Base-by-base conservation (phyloP, 1,139 yeast species). In the Blastobotrys persicus region DNA sequence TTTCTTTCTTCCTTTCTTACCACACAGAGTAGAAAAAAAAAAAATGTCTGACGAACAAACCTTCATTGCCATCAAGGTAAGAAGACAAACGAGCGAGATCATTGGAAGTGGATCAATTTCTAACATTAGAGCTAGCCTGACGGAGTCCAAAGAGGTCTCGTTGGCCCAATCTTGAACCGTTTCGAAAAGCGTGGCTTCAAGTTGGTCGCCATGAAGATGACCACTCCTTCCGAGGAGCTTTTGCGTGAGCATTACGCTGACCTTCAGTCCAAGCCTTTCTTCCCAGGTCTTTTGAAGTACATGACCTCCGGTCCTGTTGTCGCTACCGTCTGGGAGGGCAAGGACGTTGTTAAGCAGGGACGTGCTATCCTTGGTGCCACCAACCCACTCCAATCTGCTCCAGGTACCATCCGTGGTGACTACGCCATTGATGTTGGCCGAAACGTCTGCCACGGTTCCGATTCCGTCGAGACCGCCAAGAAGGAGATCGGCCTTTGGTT, bases 301-400 rank as follows among this genome's bases (percentile, higher is more conserved):
- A 92, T 94, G 99, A 80, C 81, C 73, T 88, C 97, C 59, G 98
- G 99, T 66, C 99, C 99, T 72, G 88, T 94, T 65, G 82, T 92
- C 68, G 98, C 98, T 66, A 94, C 96, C 72, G 98, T 91, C 66
- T 94, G 98, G 98, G 98, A 94, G 78, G 99, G 99, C 77, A 92
- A 91, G 81, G 97, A 92, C 71, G 98, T 84, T 73, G 98, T 94
- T 75, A 89, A 89, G 80, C 95, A 88, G 75, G 98, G 98, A 73
- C 88, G 99, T 80, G 85, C 80, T 68, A 84, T 94, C 72, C 83
- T 94, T 69, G 99, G 99, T 77, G 98, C 98, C 65, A 94, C 98
- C 77, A 91, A 94, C 88, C 99, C 99, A 72, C 81, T 86, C 72
- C 83, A 80, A 67, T 87, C 96, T 65, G 92, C 95, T 63, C 98